Base-by-base conservation (phyloP, 2,329 filamentous ascomycete species). In the Dactylella cylindrospora region DNA sequence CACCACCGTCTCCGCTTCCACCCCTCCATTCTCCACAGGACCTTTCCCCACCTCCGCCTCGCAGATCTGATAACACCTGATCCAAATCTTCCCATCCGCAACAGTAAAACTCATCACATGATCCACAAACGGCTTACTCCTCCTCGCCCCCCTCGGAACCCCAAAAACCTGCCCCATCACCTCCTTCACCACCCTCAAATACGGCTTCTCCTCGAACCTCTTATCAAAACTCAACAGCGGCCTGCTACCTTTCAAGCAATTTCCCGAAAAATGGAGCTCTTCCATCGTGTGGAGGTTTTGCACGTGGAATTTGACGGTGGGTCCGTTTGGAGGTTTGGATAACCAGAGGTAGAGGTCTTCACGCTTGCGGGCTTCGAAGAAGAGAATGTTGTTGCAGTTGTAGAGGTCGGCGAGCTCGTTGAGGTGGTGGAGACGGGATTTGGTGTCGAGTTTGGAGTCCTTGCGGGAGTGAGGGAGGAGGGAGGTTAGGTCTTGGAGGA, bases 311-410 rank as follows among this genome's bases (percentile, higher is more conserved):
- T 85, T 85, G 65, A 85, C 76, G 1, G 83, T 85, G 23, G 85
- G 86, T 0, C 86, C 86, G 69, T 90, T 95, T 4, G 91, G 93
- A 1, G 90, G 85, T 71, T 94, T 95, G 74, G 86, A 84, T 70
- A 96, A 81, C 90, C 90, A 96, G 65, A 94, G 78, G 74, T 97
- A 98, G 15, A 97, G 78, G 77, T 97, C 93, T 75, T 95, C 85
- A 60, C 86, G 88, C 75, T 97, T 98, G 62, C 90, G 81, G 38
- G 90, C 90, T 76, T 98, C 91, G 72, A 96, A 94, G 76, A 95
- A 98, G 65, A 96, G 80, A 54, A 93, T 82, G 72, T 94, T 91
- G 76, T 95, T 95, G 80, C 88, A 94, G 72, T 93, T 94, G 78
- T 94, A 93, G 23, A 95, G 79, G 66, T 85, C 82, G 29, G 80